Percentiles rank a stretch among this genome's conserved stretches.
Evolutionary conservation across 2,329 filamentous ascomycete species (phyloP).

Genomic region (Fusarium udum): DNA sequence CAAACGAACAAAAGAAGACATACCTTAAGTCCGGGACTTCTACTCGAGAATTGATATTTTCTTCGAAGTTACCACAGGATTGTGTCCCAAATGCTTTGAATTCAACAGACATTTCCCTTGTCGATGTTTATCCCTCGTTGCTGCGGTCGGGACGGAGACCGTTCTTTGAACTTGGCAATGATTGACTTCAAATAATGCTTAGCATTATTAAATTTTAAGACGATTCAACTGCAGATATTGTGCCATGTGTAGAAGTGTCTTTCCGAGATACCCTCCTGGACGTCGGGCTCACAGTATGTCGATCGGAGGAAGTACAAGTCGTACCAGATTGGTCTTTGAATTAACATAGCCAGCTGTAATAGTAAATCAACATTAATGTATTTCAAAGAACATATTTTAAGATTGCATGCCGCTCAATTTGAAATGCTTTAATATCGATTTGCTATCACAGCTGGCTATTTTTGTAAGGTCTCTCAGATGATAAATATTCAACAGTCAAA

Average conservation of each 20-base stretch:
- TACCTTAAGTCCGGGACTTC: too few species aligned
- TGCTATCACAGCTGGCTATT: too few species aligned
- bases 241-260: not conserved
- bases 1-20: not conserved
- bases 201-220: rapidly evolving
- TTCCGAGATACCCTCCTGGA: too few species aligned
- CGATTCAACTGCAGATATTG: not conserved
- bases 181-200: not conserved
- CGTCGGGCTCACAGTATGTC: not conserved
- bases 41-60: not conserved
- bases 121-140: too few species aligned
- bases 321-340: not conserved
- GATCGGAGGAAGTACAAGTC: not conserved
- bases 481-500: not conserved
- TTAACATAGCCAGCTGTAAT: not conserved
- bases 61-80: too few species aligned
- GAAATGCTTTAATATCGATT: too few species aligned
- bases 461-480: too few species aligned
- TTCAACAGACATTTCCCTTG: too few species aligned
- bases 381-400: not conserved
- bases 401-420: too few species aligned
- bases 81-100: too few species aligned
- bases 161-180: not conserved
- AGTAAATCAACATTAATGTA: not conserved
- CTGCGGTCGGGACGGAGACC: too few species aligned